Percentiles rank a stretch among this genome's conserved stretches.
These are phyloP conservation scores for Zygosaccharomyces sapae DNA, from an alignment of 1,139 yeast genomes.

Conservation along the genomic window DNA sequence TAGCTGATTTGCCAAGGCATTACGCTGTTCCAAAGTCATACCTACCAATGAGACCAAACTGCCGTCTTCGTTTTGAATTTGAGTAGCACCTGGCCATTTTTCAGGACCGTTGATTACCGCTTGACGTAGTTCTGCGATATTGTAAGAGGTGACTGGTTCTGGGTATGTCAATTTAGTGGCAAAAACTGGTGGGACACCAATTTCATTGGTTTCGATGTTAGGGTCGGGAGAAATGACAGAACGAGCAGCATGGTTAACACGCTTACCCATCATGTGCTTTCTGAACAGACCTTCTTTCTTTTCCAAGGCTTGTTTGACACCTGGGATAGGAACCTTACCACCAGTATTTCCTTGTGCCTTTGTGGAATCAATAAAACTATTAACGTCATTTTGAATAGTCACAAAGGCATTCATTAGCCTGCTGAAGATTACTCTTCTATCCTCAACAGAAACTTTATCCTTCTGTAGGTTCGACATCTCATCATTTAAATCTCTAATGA, in stretches of 20 bases:
- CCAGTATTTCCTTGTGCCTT: conserved; percentile 71
- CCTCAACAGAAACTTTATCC: conserved; percentile 60
- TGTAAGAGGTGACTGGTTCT: conserved; percentile 95
- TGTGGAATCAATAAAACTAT: conserved; percentile 87
- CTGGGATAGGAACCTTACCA: conserved; percentile 76
- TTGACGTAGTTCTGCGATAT: conserved; percentile 83
- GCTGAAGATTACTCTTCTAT: conserved; percentile 73
- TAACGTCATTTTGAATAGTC: conserved; percentile 90
- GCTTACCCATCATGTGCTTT: conserved; percentile 99
- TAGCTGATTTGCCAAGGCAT: conserved; percentile 92
- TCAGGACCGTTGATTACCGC: conserved; percentile 98
- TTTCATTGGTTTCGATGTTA: conserved; percentile 92
- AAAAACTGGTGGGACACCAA: conserved; percentile 98
- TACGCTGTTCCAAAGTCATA: conserved; percentile 90
- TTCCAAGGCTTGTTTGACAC: conserved; percentile 95
- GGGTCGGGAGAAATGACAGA: conserved; percentile 99
- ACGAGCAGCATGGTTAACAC: conserved; percentile 98
- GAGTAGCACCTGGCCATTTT: conserved; percentile 98
- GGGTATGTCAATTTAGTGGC: conserved; percentile 95
- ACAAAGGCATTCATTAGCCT: conserved; percentile 94
- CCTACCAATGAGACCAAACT: conserved; percentile 73
- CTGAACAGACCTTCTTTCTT: conserved; percentile 98
- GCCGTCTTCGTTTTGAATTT: conserved; percentile 97
- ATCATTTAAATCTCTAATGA: conserved; percentile 85
- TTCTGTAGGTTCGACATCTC: conserved; percentile 61